These are phyloP conservation scores for Sanghuangporus sanghuang DNA, from an alignment of 1,284 basidiomycete species.

Conservation along the genomic window DNA sequence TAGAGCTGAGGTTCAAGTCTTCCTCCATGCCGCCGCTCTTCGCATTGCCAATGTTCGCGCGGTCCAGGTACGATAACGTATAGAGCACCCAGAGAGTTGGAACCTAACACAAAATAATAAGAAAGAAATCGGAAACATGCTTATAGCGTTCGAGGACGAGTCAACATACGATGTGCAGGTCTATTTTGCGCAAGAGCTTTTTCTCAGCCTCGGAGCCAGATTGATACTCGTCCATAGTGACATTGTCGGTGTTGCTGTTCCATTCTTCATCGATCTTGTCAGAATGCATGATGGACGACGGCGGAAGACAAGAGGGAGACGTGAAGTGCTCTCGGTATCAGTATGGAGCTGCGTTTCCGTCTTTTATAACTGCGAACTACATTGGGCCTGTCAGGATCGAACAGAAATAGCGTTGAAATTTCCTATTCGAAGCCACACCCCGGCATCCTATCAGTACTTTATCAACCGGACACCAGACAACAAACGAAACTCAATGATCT, in stretches of 20 bases:
- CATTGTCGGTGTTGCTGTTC: neutral
- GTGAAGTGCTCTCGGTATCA: neutral
- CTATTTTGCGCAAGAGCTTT: constrained; percentile 60
- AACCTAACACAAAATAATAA: neutral
- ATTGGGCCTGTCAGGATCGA: neutral
- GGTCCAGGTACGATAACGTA: constrained; percentile 69
- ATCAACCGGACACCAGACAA: neutral
- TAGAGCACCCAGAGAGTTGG: constrained; percentile 39
- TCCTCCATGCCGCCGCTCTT: constrained; percentile 22
- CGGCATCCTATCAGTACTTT: neutral
- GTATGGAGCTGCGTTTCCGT: neutral
- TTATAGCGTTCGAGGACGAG: constrained; percentile 30
- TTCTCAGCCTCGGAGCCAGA: constrained; percentile 32
- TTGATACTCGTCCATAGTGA: neutral
- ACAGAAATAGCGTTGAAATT: neutral
- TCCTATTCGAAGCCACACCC: neutral
- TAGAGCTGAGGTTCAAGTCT: constrained; percentile 1
- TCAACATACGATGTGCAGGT: constrained; percentile 57
- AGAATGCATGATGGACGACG: neutral
- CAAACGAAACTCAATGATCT: neutral
- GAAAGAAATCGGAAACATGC: constrained; percentile 30
- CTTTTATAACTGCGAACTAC: neutral
- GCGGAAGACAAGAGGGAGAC: neutral
- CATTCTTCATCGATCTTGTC: constrained; percentile 2
- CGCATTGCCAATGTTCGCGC: constrained; percentile 80